Conservation (phyloP, 257 asterid genomes). For the Rubia yunnanensis region DNA sequence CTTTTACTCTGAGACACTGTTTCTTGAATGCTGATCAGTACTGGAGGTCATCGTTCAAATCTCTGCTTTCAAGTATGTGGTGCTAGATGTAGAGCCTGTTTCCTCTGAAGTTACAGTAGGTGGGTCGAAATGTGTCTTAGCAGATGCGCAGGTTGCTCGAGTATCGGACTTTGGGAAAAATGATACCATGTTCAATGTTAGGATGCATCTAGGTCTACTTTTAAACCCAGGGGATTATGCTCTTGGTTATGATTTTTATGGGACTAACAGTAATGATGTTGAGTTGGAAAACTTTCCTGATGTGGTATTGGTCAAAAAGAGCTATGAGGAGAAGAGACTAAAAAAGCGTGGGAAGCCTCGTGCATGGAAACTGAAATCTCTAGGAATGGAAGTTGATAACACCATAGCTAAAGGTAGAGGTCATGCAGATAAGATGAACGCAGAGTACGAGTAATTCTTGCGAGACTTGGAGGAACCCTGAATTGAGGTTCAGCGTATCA, state of each 20-base stretch:
- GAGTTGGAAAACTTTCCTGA: constrained; percentile 22
- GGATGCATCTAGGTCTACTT: constrained; percentile 22
- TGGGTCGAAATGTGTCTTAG: constrained; percentile 19
- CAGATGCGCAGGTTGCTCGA: constrained; percentile 29
- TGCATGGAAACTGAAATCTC: constrained; percentile 27
- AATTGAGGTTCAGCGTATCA: constrained; percentile 23
- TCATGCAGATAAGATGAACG: constrained; percentile 21
- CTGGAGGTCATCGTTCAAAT: constrained; percentile 23
- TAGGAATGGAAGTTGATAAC: constrained; percentile 25
- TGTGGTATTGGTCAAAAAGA: constrained; percentile 22
- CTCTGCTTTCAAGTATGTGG: constrained; percentile 22
- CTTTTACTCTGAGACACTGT: constrained; percentile 22
- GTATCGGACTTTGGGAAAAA: constrained; percentile 24
- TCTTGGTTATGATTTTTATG: constrained; percentile 24
- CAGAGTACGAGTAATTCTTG: constrained; percentile 28
- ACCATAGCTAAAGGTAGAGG: constrained; percentile 19
- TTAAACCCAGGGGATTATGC: constrained; percentile 25
- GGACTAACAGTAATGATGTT: constrained; percentile 20
- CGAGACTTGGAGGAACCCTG: constrained; percentile 35
- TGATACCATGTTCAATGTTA: constrained; percentile 14
- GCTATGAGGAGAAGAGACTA: constrained; percentile 24
- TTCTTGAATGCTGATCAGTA: constrained; percentile 23
- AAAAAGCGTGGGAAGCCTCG: constrained; percentile 26
- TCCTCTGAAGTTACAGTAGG: constrained; percentile 20
- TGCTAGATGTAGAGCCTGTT: constrained; percentile 19